Evolutionary conservation across 331 rosid genomes (phyloP).

Genomic region (Phaseolus coccineus): DNA sequence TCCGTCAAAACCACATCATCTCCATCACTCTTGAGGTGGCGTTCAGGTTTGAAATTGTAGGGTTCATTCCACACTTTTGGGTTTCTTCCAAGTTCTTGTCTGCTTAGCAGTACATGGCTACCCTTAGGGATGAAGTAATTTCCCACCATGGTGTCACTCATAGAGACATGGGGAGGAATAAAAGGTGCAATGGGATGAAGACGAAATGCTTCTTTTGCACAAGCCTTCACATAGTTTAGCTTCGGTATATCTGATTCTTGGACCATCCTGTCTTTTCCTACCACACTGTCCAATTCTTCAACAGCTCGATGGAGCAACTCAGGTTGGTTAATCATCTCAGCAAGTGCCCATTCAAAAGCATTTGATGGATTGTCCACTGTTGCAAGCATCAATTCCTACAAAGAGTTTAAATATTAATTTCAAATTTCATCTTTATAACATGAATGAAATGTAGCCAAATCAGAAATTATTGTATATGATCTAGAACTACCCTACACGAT

Average conservation of each 20-base stretch:
- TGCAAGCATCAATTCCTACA: constrained; percentile 54
- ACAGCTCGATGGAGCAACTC: constrained; percentile 43
- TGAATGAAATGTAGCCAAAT: neutral
- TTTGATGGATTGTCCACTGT: constrained; percentile 51
- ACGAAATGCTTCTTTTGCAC: constrained; percentile 54
- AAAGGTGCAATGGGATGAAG: constrained; percentile 56
- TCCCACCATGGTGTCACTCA: constrained; percentile 30
- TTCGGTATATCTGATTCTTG: constrained; percentile 57
- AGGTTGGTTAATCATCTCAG: constrained; percentile 59
- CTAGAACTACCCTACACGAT: too few species aligned
- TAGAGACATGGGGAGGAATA: constrained; percentile 50
- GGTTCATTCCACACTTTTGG: constrained; percentile 53
- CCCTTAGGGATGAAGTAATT: constrained; percentile 62
- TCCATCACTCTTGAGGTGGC: constrained; percentile 27
- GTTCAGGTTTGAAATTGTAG: constrained; percentile 44
- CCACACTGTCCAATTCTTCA: constrained; percentile 52
- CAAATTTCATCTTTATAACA: neutral
- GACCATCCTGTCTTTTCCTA: constrained; percentile 47
- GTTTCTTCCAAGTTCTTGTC: constrained; percentile 49
- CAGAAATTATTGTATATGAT: too few species aligned
- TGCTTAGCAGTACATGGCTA: constrained; percentile 52
- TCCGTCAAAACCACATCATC: constrained; percentile 31
- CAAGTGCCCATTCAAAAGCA: constrained; percentile 49
- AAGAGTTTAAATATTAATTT: neutral
- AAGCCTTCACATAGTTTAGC: constrained; percentile 52